Base-by-base conservation (phyloP, 768 basidiomycete genomes). In the Agrocybe pediades region DNA sequence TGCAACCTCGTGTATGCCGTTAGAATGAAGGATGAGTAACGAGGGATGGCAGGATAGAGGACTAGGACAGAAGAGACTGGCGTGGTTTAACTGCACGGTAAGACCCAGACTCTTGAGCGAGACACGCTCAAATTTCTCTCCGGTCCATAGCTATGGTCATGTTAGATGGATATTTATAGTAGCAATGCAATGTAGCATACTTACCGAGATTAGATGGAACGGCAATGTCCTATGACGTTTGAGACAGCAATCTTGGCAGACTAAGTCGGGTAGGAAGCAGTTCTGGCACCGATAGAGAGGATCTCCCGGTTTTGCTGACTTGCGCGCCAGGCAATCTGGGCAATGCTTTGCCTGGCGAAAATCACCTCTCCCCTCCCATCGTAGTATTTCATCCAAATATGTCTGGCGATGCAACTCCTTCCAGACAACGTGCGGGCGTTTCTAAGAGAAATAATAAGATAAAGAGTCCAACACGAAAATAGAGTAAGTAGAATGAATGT, bases 371-470 rank as follows among this genome's bases (percentile, higher is more conserved):
- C 56, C 56, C 8, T 29, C 40, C 41, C 51, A 53, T 15, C 46
- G 51, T 5, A 53, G 29, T 6, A 57, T 39, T 19, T 57, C 51
- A 17, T 57, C 51, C 1, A 57, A 21, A n/a, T 57, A 57, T 7
- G 40, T 21, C 15, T 43, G 11, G 13, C 47, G 49, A 29, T 49
- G 50, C 7, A 33, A 24, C 23, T 52, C 43, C 43, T 33, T 49
- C 56, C 56, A 57, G 2, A 57, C 45, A 11, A 49, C 41, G 29
- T 57, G 51, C 1, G 48, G 56, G 1, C 51, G 50, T 49, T 48
- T 41, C 56, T 57, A n/a, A n/a, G 17, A 15, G n/a, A n/a, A n/a
- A 13, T 39, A 23, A 29, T 6, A 19, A 33, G 16, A 24, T 9
- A n/a, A 39, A n/a, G n/a, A n/a, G n/a, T n/a, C n/a, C n/a, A n/a